phyloP scores from a whole-genome alignment of 805 yeast genomes.

The Yarrowia divulgata region DNA sequence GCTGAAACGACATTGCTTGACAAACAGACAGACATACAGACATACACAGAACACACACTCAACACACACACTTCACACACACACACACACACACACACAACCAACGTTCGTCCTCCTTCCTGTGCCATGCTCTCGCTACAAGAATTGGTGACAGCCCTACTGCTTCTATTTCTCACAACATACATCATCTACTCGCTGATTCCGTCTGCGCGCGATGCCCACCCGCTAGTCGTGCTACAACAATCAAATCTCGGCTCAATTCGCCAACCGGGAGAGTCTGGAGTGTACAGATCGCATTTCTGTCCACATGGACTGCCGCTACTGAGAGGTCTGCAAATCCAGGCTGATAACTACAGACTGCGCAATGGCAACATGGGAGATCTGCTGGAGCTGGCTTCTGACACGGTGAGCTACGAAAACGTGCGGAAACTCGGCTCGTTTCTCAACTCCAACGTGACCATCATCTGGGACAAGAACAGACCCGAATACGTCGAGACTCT shows the following conservation, averaged over 20 bases:
- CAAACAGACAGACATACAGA: background rate
- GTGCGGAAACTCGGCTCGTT: conserved; percentile 28
- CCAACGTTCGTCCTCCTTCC: no score
- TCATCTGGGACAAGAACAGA: conserved; percentile 48
- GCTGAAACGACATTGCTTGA: background rate
- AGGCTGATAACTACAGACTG: conserved; percentile 44
- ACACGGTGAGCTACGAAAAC: background rate
- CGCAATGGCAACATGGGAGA: conserved; percentile 82
- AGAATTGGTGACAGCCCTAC: conserved; percentile 9
- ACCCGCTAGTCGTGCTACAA: conserved; percentile 50
- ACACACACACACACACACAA: no score
- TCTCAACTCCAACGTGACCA: conserved; percentile 40
- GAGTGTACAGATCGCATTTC: conserved; percentile 75
- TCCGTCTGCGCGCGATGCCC: conserved; percentile 50
- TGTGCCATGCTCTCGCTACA: background rate
- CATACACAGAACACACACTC: background rate
- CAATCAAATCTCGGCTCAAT: conserved; percentile 74
- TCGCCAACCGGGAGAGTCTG: conserved; percentile 72
- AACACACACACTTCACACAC: background rate
- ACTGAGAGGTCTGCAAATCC: conserved; percentile 70
- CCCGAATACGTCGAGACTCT: conserved; percentile 28
- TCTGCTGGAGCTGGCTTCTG: conserved; percentile 59
- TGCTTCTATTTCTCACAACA: background rate
- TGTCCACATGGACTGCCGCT: conserved; percentile 76
- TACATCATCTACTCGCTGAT: conserved; percentile 42